Percentiles rank a stretch among this genome's conserved stretches.
Conservation (phyloP, 2,329 filamentous ascomycete genomes). For the Monosporascus sp. region DNA sequence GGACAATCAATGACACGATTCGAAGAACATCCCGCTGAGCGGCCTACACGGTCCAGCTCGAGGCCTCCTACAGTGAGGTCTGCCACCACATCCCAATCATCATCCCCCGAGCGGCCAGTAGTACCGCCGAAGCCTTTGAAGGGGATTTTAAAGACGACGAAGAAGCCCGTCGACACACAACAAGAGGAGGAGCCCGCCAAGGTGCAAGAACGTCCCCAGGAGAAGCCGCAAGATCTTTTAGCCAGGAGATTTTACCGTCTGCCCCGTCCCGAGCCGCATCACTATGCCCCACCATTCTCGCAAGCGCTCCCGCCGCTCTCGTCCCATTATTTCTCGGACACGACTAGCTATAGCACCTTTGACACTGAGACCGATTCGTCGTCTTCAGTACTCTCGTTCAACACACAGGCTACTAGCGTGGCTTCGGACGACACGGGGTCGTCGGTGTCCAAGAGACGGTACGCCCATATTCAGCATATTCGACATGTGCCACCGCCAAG, state of each 20-base stretch:
- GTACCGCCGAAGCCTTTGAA: background rate
- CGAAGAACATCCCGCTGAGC: background rate
- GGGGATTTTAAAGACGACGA: background rate
- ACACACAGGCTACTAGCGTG: slow-evolving; percentile 33
- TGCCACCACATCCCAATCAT: background rate
- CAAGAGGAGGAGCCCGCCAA: background rate
- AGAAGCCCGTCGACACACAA: background rate
- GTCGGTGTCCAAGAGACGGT: slow-evolving; percentile 14
- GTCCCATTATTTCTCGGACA: slow-evolving; percentile 22
- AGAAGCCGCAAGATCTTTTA: slow-evolving; percentile 17
- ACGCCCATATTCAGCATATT: slow-evolving; percentile 22
- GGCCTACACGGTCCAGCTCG: background rate
- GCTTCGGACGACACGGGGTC: slow-evolving; percentile 22
- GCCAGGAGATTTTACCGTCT: slow-evolving; percentile 25
- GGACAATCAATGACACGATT: background rate
- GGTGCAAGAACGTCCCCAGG: slow-evolving; percentile 2
- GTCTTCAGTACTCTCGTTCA: slow-evolving; percentile 31
- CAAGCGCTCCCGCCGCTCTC: slow-evolving; percentile 14
- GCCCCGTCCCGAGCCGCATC: slow-evolving; percentile 12
- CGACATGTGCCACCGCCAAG: slow-evolving; percentile 19
- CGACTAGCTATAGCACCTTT: slow-evolving; percentile 16
- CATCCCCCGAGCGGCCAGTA: background rate
- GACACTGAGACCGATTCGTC: slow-evolving; percentile 30
- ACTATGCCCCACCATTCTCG: slow-evolving; percentile 8
- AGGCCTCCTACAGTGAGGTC: background rate